These are phyloP conservation scores for Colletotrichum shisoi DNA, from an alignment of 2,329 filamentous ascomycete species.

Conservation along the genomic window DNA sequence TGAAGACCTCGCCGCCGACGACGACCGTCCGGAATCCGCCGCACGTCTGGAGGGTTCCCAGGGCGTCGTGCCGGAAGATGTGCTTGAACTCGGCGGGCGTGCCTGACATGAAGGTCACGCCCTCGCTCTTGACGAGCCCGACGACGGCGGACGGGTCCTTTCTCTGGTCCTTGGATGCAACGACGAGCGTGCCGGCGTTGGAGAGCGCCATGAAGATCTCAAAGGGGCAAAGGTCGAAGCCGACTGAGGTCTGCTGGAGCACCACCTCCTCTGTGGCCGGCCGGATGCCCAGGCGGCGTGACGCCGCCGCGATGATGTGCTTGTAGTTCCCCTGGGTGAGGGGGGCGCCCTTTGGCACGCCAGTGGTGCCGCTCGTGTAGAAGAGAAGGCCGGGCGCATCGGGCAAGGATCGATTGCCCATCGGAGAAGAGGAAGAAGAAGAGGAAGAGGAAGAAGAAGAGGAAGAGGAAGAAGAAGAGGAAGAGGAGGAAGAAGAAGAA, in stretches of 20 bases:
- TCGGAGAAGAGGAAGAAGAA: too few species aligned
- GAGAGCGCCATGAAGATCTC: conserved; percentile 51
- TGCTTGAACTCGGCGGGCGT: conserved; percentile 54
- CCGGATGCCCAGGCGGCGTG: conserved; percentile 34
- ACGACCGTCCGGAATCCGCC: conserved; percentile 39
- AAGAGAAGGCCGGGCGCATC: conserved; percentile 45
- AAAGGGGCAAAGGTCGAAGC: conserved; percentile 53
- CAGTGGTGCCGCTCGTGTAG: conserved; percentile 48
- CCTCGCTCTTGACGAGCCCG: conserved; percentile 47
- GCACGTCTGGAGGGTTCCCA: conserved; percentile 13
- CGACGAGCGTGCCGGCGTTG: conserved; percentile 49
- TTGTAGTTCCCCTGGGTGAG: conserved; percentile 46
- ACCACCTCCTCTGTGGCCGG: conserved; percentile 42
- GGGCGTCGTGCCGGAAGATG: conserved; percentile 44
- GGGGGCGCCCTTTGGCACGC: conserved; percentile 53
- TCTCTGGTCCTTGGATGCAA: conserved; percentile 47
- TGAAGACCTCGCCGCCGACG: conserved; percentile 40
- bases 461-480: too few species aligned
- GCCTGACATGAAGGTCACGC: conserved; percentile 50
- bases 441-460: too few species aligned
- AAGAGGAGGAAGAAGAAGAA: too few species aligned
- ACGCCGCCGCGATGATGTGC: conserved; percentile 42
- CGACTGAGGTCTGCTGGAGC: conserved; percentile 51
- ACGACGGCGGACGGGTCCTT: conserved; percentile 49
- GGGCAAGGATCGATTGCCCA: not conserved